These are phyloP conservation scores for Moesziomyces antarcticus DNA, from an alignment of 1,284 basidiomycete genomes.

Conservation along the genomic window DNA sequence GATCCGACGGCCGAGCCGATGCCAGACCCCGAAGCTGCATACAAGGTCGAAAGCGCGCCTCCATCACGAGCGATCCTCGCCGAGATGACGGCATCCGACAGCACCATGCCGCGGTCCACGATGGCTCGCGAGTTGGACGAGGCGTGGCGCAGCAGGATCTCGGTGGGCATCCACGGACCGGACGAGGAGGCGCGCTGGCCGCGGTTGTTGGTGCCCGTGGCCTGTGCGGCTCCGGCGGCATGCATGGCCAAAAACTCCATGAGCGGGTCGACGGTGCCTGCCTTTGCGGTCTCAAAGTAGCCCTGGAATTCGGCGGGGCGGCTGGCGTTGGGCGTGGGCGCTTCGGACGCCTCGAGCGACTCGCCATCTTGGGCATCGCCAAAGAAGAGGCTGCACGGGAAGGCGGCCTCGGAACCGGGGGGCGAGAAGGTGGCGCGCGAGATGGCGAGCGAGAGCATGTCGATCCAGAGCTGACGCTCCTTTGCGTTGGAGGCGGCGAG, in stretches of 20 bases:
- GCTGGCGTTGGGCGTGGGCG: conserved; percentile 41
- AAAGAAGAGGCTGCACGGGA: conserved; percentile 57
- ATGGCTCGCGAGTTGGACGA: conserved; percentile 56
- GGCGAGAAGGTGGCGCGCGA: conserved; percentile 40
- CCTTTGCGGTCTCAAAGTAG: conserved; percentile 28
- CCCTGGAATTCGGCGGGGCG: conserved; percentile 33
- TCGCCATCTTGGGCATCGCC: conserved; percentile 30
- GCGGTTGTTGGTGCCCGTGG: conserved; percentile 26
- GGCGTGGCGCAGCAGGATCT: conserved; percentile 58
- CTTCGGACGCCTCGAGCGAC: conserved; percentile 30
- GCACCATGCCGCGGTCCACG: conserved; percentile 63
- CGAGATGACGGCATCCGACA: conserved; percentile 60
- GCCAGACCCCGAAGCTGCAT: conserved; percentile 37
- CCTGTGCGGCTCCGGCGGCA: conserved; percentile 37
- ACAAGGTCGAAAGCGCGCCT: conserved; percentile 36
- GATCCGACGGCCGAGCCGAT: conserved; percentile 56
- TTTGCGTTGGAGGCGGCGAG: conserved; percentile 58
- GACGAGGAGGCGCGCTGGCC: conserved; percentile 27
- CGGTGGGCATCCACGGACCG: conserved; percentile 48
- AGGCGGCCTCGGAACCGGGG: conserved; percentile 43
- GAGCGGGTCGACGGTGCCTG: conserved; percentile 30
- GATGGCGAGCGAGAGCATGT: conserved; percentile 52
- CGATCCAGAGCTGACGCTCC: conserved; percentile 61
- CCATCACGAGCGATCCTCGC: conserved; percentile 50
- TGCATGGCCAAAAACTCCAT: conserved; percentile 54